Evolutionary conservation across 257 asterid genomes (phyloP).

Genomic region (Lycium barbarum): DNA sequence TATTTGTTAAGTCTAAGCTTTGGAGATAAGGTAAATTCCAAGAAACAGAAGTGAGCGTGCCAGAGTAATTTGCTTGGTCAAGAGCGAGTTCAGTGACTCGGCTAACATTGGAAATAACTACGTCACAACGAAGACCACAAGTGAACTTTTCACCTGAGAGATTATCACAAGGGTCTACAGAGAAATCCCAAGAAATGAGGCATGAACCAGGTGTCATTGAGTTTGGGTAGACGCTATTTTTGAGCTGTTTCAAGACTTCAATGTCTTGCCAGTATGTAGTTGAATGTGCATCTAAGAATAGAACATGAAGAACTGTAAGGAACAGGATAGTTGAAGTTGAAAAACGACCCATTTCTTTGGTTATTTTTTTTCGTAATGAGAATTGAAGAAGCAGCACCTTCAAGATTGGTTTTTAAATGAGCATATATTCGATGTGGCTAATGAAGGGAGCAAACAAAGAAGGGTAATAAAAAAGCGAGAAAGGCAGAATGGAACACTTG

Average conservation of each 20-base stretch:
- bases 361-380: not conserved
- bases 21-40: conserved; percentile 65
- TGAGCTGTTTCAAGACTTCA: conserved; percentile 66
- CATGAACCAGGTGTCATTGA: conserved; percentile 64
- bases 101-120: conserved; percentile 35
- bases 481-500: not conserved
- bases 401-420: not conserved
- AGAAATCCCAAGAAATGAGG: conserved; percentile 75
- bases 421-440: not conserved
- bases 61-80: conserved; percentile 76
- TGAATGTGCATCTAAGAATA: conserved; percentile 41
- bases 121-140: conserved; percentile 84
- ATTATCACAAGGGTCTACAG: conserved; percentile 75
- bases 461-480: not conserved
- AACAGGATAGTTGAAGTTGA: conserved; percentile 3
- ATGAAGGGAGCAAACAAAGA: conserved; percentile 7
- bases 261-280: conserved; percentile 69
- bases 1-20: conserved; percentile 62
- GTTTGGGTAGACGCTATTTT: conserved; percentile 50
- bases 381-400: not conserved
- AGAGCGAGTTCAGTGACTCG: conserved; percentile 78
- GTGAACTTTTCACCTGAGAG: conserved; percentile 65
- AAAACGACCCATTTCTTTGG: not conserved
- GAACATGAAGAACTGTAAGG: conserved; percentile 22
- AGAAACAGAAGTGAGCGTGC: conserved; percentile 45